phyloP scores from a whole-genome alignment of 768 basidiomycete species.

The Tulasnella sp. region DNA sequence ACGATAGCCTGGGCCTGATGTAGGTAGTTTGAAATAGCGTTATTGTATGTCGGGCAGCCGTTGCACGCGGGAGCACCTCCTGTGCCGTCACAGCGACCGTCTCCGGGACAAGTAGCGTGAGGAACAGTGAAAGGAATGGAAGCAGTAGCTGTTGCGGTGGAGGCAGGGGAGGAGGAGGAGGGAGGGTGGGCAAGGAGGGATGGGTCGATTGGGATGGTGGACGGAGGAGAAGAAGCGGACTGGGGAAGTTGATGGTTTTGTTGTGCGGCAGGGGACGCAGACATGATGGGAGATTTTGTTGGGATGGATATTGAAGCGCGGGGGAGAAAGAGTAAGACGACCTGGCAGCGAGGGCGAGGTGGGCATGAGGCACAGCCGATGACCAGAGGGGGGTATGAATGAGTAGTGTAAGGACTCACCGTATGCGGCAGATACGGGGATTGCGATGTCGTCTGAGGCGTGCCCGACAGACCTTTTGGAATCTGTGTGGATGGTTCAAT shows the following conservation, averaged over 20 bases:
- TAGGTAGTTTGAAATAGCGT: slow-evolving; percentile 56
- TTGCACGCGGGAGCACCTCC: slow-evolving; percentile 91
- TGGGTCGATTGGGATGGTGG: slow-evolving; percentile 16
- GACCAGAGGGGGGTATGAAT: slow-evolving; percentile 14
- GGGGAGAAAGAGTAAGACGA: slow-evolving; percentile 3
- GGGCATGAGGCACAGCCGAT: slow-evolving; percentile 14
- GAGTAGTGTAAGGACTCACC: slow-evolving; percentile 1
- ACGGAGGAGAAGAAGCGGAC: slow-evolving; percentile 20
- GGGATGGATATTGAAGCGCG: slow-evolving; percentile 21
- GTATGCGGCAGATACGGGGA: slow-evolving; percentile 18
- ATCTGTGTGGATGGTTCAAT: slow-evolving; percentile 4
- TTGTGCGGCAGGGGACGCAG: slow-evolving; percentile 22
- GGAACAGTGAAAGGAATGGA: slow-evolving; percentile 24
- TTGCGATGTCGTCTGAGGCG: slow-evolving; percentile 21
- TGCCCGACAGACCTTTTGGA: slow-evolving; percentile 6
- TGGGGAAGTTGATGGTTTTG: slow-evolving; percentile 26
- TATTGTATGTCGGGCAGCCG: slow-evolving; percentile 97
- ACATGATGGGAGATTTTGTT: slow-evolving; percentile 11
- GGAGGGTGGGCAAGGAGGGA: slow-evolving; percentile 15
- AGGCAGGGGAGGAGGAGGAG: not conserved
- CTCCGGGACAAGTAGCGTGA: slow-evolving; percentile 85
- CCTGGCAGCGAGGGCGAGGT: slow-evolving; percentile 7
- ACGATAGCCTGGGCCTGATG: slow-evolving; percentile 50
- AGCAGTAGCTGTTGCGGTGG: slow-evolving; percentile 8
- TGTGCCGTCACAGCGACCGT: slow-evolving; percentile 96